Conservation (phyloP, 345 rosid genomes). For the Dovyalis caffra region DNA sequence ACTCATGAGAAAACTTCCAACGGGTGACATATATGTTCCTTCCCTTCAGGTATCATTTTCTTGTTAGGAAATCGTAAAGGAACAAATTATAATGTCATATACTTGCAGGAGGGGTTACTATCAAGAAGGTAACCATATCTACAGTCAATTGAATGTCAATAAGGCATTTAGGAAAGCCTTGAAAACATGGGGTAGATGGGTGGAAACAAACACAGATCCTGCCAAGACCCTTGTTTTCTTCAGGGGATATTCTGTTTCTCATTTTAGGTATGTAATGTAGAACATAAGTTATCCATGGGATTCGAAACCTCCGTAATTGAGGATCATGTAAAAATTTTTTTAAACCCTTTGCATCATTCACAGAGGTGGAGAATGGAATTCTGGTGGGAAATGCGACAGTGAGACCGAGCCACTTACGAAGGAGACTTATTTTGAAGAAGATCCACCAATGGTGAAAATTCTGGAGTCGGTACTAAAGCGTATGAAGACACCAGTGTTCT, state of each 20-base stretch:
- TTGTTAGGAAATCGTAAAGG: neutral
- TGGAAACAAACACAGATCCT: slow-evolving; percentile 38
- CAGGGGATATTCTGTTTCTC: slow-evolving; percentile 42
- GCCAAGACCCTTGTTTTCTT: slow-evolving; percentile 40
- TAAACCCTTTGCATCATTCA: neutral
- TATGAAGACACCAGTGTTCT: slow-evolving; percentile 37
- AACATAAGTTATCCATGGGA: neutral
- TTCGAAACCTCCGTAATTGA: neutral
- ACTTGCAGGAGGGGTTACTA: slow-evolving; percentile 42
- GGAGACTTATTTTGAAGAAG: slow-evolving; percentile 17
- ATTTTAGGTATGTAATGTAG: slow-evolving; percentile 29
- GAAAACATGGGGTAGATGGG: slow-evolving; percentile 50
- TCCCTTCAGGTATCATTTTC: neutral
- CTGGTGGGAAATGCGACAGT: slow-evolving; percentile 45
- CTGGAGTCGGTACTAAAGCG: slow-evolving; percentile 29
- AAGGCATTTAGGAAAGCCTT: slow-evolving; percentile 43
- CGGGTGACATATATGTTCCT: slow-evolving; percentile 30
- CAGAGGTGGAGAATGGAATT: slow-evolving; percentile 52
- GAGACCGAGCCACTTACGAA: slow-evolving; percentile 34
- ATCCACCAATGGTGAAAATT: slow-evolving; percentile 41
- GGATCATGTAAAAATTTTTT: no score
- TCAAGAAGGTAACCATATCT: slow-evolving; percentile 43
- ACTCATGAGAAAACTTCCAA: slow-evolving; percentile 52
- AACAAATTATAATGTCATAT: neutral
- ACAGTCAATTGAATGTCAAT: slow-evolving; percentile 29